Base-by-base conservation (phyloP, 2,329 filamentous ascomycete species). In the Teratosphaeria destructans region DNA sequence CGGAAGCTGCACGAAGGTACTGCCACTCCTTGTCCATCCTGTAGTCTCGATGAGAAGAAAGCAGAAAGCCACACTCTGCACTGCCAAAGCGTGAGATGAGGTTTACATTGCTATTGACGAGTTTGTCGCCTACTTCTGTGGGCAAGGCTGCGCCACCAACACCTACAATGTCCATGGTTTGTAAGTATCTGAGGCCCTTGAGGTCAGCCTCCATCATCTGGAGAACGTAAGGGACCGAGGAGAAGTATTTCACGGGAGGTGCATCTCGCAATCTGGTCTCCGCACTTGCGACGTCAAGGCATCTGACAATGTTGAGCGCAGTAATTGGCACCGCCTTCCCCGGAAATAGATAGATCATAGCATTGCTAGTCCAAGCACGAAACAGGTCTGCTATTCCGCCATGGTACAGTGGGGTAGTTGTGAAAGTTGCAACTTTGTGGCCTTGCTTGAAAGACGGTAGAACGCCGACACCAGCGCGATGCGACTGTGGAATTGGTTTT, bases 331-430 rank as follows among this genome's bases (percentile, higher is more conserved):
- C 70, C 5, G 75, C 71, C 2, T 79, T 79, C 23, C 81, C 79
- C 0, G 84, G 83, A 62, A 86, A 87, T 10, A 87, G 74, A 81
- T 83, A 87, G 2, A 86, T 81, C 65, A 81, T 70, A 0, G 82
- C 79, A 19, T 77, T 77, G 59, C 81, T 83, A 1, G 82, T 81
- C 84, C 85, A 86, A 0, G 83, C 78, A 56, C 85, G 74, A 54
- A 87, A 80, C 23, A 82, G 77, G 67, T 87, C 85, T 1, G 84
- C 82, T 8, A 86, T 76, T 0, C 85, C 85, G 1, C 85, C 85
- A 64, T 87, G 84, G 63, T 86, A 87, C 0, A 87, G 74, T 0
- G 85, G 85, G 2, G 85, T 87, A 0, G 84, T 85, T 0, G 84
- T 84, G 64, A 87, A 87, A 0, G 82, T 85, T 0, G 82, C 79